Base-by-base conservation (phyloP, 164 flowering plant species). In the Tetracentron sinense region DNA sequence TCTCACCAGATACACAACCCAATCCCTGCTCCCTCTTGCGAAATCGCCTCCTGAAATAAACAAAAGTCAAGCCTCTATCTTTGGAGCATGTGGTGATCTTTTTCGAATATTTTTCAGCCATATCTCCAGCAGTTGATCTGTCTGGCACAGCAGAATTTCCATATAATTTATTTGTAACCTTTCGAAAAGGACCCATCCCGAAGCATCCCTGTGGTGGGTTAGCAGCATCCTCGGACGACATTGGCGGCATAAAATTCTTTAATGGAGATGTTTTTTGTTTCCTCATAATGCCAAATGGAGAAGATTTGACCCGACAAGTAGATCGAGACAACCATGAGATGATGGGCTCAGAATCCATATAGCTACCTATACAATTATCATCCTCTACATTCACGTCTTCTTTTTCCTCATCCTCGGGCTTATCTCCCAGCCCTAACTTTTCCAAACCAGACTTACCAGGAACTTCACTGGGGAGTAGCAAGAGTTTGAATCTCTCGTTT, bases 291-390 rank as follows among this genome's bases (percentile, higher is more conserved):
- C 59, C 72, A 61, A 63, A 64, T 28, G 86, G 72, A 16, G 84
- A 67, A 66, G 88, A 78, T 75, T 87, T 89, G 44, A 71, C 58
- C 48, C 73, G 83, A 51, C 33, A 78, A 66, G 71, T 69, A 52
- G 90, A 82, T 49, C 92, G 81, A 54, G 88, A 78, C 81, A 91
- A 74, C 99, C 96, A 91, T 23, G 92, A 89, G 44, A 84, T 83
- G 47, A 91, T 91, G 56, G 99, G 96, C 69, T 89, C 96, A 0
- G 97, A 81, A 29, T 95, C 97, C 84, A 79, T 75, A 68, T 48
- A 74, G 46, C 72, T 73, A n/a, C 79, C 82, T 12, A 47, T n/a
- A 56, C 46, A 38, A 54, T 72, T 72, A 59, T 83, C 82, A 77
- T 75, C 82, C 29, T 72, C 74, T 7, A 35, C 26, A 35, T 47